Evolutionary conservation across 179 eudicot genomes (phyloP).

Genomic region (Vitellaria paradoxa): DNA sequence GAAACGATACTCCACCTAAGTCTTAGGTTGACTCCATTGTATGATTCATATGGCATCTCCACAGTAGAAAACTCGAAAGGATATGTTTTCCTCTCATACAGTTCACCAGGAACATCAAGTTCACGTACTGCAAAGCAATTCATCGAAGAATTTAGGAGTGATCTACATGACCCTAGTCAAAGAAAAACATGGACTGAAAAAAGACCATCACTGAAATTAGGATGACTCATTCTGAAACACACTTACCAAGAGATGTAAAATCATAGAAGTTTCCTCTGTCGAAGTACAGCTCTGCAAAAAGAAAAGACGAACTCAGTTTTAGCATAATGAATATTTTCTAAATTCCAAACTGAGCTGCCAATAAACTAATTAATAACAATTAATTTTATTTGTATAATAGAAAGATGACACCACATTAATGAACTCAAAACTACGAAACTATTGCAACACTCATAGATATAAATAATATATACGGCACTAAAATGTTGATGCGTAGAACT

Average conservation of each 20-base stretch:
- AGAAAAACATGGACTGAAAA: neutral
- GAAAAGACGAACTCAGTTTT: too few species aligned
- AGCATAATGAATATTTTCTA: too few species aligned
- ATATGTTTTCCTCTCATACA: conserved; percentile 60
- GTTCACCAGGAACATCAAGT: conserved; percentile 66
- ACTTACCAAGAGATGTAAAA: conserved; percentile 59
- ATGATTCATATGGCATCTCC: conserved; percentile 71
- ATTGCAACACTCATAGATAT: too few species aligned
- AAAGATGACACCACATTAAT: too few species aligned
- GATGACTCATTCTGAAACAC: neutral
- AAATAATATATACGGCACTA: too few species aligned
- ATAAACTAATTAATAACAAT: neutral
- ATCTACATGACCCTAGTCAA: neutral
- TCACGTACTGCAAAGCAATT: conserved; percentile 50
- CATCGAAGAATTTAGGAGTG: neutral
- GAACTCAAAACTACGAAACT: too few species aligned
- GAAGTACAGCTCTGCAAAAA: conserved; percentile 56
- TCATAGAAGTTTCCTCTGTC: conserved; percentile 66
- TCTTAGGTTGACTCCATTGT: conserved; percentile 65
- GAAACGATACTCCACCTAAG: conserved; percentile 44
- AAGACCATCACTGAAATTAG: neutral
- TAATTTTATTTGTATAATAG: too few species aligned
- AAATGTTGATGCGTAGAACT: too few species aligned
- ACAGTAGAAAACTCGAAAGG: conserved; percentile 68
- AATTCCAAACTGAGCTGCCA: neutral